phyloP scores from a whole-genome alignment of 768 basidiomycete genomes.

The Lyophyllum atratum region DNA sequence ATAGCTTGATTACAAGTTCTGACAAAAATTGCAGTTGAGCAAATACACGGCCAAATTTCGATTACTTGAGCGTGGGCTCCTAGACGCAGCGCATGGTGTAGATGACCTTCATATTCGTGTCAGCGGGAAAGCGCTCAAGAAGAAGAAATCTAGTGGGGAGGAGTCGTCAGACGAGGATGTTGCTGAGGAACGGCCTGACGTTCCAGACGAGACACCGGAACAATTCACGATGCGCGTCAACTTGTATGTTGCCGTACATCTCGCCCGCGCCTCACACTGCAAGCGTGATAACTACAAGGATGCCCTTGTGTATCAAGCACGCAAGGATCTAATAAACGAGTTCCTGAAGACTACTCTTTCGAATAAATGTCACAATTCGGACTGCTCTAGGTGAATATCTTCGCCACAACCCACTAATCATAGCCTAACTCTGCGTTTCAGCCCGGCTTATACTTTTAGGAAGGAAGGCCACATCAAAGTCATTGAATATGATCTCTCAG shows the following conservation, averaged over 20 bases:
- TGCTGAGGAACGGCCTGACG: slow-evolving; percentile 43
- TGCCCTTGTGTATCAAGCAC: slow-evolving; percentile 80
- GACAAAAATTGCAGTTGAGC: slow-evolving; percentile 51
- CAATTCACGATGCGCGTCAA: slow-evolving; percentile 66
- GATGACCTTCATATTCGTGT: slow-evolving; percentile 62
- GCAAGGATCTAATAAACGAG: slow-evolving; percentile 80
- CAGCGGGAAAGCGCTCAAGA: slow-evolving; percentile 25
- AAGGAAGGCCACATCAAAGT: slow-evolving; percentile 95
- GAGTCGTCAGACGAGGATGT: slow-evolving; percentile 39
- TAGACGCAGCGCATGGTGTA: slow-evolving; percentile 77
- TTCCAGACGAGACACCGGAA: slow-evolving; percentile 56
- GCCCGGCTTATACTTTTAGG: slow-evolving; percentile 82
- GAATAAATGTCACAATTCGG: slow-evolving; percentile 74
- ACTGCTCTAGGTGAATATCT: slow-evolving; percentile 78
- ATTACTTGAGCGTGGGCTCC: slow-evolving; percentile 85
- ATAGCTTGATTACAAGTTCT: not conserved
- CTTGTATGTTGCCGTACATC: slow-evolving; percentile 63
- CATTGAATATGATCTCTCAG: slow-evolving; percentile 87
- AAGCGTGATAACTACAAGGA: slow-evolving; percentile 89
- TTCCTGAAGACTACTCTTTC: slow-evolving; percentile 71
- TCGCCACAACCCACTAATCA: not conserved
- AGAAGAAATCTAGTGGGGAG: slow-evolving; percentile 35
- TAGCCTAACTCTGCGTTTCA: slow-evolving; percentile 28
- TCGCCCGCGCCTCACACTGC: slow-evolving; percentile 48
- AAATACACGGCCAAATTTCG: slow-evolving; percentile 87